Conservation (phyloP, 1,284 basidiomycete species). For the Ganoderma multipileum region DNA sequence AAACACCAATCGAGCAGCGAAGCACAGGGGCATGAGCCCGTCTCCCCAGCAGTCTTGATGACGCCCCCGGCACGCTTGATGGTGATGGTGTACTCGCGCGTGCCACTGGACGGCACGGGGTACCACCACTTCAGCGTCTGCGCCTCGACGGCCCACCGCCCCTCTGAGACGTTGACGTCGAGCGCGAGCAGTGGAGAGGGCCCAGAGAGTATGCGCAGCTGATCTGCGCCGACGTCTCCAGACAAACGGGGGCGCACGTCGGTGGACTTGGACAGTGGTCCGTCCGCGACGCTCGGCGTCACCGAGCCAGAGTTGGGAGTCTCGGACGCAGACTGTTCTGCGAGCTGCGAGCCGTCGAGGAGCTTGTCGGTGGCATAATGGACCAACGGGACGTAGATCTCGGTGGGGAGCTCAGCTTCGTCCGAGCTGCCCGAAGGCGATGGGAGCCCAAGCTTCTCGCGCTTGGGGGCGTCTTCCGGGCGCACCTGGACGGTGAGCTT, state of each 20-base stretch:
- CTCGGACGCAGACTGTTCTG: slow-evolving; percentile 10
- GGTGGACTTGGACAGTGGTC: slow-evolving; percentile 26
- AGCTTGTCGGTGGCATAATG: slow-evolving; percentile 75
- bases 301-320: slow-evolving; percentile 20
- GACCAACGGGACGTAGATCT: slow-evolving; percentile 89
- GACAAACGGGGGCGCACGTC: slow-evolving; percentile 23
- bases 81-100: slow-evolving; percentile 68
- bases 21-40: slow-evolving; percentile 8
- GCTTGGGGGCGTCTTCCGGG: slow-evolving; percentile 52
- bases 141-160: slow-evolving; percentile 73
- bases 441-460: slow-evolving; percentile 25
- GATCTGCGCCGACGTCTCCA: slow-evolving; percentile 1
- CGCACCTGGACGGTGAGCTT: slow-evolving; percentile 69
- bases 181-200: slow-evolving; percentile 44
- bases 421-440: slow-evolving; percentile 34
- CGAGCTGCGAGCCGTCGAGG: slow-evolving; percentile 34
- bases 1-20: slow-evolving; percentile 3
- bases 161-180: slow-evolving; percentile 65
- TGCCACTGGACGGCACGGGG: slow-evolving; percentile 59
- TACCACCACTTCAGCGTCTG: slow-evolving; percentile 90
- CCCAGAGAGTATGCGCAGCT: slow-evolving; percentile 17
- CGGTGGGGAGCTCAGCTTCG: slow-evolving; percentile 65
- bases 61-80: slow-evolving; percentile 69
- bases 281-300: slow-evolving; percentile 14
- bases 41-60: slow-evolving; percentile 48